These are phyloP conservation scores for Macrolepiota fuliginosa DNA, from an alignment of 768 basidiomycete species.

Conservation along the genomic window DNA sequence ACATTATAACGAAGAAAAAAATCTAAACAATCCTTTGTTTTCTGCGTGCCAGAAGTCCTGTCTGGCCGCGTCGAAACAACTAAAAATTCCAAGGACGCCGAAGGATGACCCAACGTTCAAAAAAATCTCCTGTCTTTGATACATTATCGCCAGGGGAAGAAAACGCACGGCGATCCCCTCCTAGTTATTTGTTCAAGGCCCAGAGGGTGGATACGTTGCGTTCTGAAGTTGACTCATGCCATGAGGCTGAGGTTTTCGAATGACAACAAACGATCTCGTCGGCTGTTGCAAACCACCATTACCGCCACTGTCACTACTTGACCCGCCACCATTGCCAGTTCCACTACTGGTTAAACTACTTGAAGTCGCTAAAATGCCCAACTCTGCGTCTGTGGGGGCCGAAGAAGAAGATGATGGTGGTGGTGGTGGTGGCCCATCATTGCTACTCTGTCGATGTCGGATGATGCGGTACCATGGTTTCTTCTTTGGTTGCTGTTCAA, in stretches of 20 bases:
- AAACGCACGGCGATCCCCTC: neutral
- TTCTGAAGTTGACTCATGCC: conserved; percentile 22
- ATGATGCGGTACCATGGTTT: conserved; percentile 74
- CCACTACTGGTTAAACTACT: conserved; percentile 19
- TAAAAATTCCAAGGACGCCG: neutral
- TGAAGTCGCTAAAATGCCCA: conserved; percentile 28
- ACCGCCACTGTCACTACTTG: conserved; percentile 10
- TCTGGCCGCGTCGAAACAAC: neutral
- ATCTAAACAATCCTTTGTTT: neutral
- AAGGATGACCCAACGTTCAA: neutral
- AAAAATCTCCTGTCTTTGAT: neutral
- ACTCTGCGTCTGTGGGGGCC: conserved; percentile 31
- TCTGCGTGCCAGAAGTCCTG: too few relatives aligned
- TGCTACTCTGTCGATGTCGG: conserved; percentile 58
- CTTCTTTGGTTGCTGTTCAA: conserved; percentile 36
- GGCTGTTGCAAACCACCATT: conserved; percentile 22
- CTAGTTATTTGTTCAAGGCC: neutral
- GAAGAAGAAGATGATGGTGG: conserved; percentile 18
- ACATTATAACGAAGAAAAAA: neutral
- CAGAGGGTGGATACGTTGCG: conserved; percentile 1
- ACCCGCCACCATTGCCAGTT: neutral
- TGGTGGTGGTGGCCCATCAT: conserved; percentile 34
- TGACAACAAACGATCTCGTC: conserved; percentile 66
- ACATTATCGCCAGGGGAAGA: neutral
- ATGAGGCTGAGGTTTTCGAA: conserved; percentile 51